A percentile compares a stretch with the other conserved stretches of the same genome.
Conservation (phyloP, 2,329 filamentous ascomycete species). For the Monosporascus sp. region DNA sequence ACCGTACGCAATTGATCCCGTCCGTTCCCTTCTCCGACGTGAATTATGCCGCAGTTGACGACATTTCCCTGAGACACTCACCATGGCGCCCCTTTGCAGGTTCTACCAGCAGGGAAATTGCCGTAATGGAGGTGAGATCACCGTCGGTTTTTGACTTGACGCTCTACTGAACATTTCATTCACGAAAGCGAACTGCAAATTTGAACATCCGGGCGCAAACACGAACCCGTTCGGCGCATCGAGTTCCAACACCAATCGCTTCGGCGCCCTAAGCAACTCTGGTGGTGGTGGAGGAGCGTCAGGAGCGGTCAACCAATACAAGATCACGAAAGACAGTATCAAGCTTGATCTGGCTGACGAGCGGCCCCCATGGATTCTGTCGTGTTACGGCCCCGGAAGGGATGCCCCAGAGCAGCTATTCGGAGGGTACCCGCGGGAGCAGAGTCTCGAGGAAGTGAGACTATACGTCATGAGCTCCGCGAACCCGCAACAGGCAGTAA, state of each 20-base stretch:
- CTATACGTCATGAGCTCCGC: conserved; percentile 57
- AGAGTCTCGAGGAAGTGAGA: conserved; percentile 84
- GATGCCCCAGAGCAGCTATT: conserved; percentile 79
- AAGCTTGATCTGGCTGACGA: conserved; percentile 64
- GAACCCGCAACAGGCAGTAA: conserved; percentile 39
- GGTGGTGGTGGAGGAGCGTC: conserved; percentile 7
- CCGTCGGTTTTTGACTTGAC: background rate
- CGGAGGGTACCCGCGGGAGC: conserved; percentile 71
- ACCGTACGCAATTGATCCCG: no score
- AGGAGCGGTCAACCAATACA: conserved; percentile 34
- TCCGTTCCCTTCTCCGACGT: no score
- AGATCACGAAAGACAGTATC: conserved; percentile 54
- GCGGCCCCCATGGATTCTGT: conserved; percentile 78
- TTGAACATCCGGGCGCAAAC: conserved; percentile 45
- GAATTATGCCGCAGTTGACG: no score
- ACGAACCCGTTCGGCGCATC: conserved; percentile 33
- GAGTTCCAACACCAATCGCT: conserved; percentile 24
- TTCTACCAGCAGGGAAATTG: conserved; percentile 63
- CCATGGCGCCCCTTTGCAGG: conserved; percentile 47
- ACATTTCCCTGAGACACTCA: background rate
- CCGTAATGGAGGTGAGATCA: conserved; percentile 55
- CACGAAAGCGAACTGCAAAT: conserved; percentile 45
- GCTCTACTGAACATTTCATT: background rate
- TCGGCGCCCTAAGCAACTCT: conserved; percentile 21
- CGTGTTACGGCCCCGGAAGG: conserved; percentile 73